Base-by-base conservation (phyloP, 1,284 basidiomycete genomes). In the Pseudozyma thailandica region DNA sequence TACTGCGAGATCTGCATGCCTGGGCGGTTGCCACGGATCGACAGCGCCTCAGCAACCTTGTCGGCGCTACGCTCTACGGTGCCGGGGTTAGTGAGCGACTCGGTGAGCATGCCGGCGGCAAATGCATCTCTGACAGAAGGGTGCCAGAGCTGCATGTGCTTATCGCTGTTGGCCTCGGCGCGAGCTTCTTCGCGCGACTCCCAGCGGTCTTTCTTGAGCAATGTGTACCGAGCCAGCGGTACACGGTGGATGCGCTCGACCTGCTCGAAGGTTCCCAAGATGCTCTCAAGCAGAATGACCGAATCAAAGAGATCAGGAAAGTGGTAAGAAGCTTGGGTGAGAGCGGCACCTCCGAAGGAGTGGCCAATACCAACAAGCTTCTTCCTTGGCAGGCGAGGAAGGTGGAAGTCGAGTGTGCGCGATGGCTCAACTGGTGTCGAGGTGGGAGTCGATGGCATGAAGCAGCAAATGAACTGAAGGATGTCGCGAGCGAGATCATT, bases 381-480 rank as follows among this genome's bases (percentile, higher is more conserved):
- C 49, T 64, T 63, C 43, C 61, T 49, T 18, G 68, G 61, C 53
- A 71, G 49, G 27, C 61, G 60, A 41, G 61, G 61, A 37, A 64
- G 68, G 51, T 63, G 61, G 46, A 64, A 71, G 46, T 63, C 68
- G 41, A 71, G 54, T 16, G 61, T 64, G 12, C 61, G 56, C 21
- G 56, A 64, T 0, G 52, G 56, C 53, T 71, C 68, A 16, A 60
- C 56, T 6, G 59, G 59, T n/a, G 59, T 70, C 35, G 54, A 59
- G 21, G 65, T 63, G 5, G 18, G 47, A 2, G 61, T 61, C 13
- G 61, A 63, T 2, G 68, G 68, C 61, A 71, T 63, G 35, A 64
- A 71, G 57, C 68, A 71, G 61, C 61, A 64, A 43, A 71, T 60
- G 57, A 71, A 71, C 30, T 64, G 68, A 13, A 65, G 45, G 28